These are phyloP conservation scores for Backusella australiensis DNA, from an alignment of 192 early-diverging fungal species.

Conservation along the genomic window DNA sequence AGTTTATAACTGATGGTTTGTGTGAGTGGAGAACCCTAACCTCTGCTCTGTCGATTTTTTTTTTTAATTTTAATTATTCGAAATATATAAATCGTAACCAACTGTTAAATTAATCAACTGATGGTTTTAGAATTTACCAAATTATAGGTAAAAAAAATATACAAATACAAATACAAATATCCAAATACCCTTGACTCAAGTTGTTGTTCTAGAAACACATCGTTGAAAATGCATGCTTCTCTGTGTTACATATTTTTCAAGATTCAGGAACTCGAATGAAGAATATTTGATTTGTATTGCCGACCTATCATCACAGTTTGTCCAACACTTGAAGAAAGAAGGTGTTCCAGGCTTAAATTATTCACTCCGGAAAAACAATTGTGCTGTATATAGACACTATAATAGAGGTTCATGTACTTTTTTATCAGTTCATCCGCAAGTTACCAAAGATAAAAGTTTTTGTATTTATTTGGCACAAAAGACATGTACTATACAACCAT, in stretches of 20 bases:
- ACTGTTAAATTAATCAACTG: neutral
- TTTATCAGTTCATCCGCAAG: neutral
- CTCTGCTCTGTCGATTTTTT: neutral
- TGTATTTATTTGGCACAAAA: neutral
- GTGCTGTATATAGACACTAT: neutral
- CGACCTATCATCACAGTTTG: neutral
- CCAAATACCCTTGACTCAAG: neutral
- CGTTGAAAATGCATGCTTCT: neutral
- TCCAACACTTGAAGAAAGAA: neutral
- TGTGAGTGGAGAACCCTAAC: neutral
- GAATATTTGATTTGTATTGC: neutral
- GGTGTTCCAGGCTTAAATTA: conserved; percentile 1
- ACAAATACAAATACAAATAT: neutral
- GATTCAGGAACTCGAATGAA: neutral
- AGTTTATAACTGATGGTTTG: neutral
- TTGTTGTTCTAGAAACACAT: neutral
- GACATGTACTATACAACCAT: neutral
- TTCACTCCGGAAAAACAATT: neutral
- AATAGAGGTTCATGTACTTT: neutral
- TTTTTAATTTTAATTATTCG: neutral
- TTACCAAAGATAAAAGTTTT: neutral
- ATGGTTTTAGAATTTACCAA: neutral
- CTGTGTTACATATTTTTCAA: neutral
- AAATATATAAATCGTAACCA: neutral
- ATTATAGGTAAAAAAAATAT: neutral